Conservation (phyloP, 441 rosid species). For the Metrosideros polymorpha region DNA sequence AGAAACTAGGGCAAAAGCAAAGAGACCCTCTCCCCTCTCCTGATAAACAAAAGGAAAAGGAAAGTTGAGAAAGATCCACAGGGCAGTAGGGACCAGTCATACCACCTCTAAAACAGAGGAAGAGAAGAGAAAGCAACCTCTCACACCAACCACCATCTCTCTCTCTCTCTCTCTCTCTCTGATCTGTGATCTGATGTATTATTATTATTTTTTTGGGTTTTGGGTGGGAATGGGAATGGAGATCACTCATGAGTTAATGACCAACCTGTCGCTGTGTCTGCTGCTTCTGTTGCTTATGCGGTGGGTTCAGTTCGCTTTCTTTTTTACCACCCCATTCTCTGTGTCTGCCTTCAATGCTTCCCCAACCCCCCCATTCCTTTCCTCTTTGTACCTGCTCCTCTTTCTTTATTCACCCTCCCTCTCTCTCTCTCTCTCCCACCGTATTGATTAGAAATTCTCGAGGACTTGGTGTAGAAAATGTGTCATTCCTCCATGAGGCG, state of each 20-base stretch:
- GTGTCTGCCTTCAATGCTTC: neutral
- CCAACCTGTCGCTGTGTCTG: neutral
- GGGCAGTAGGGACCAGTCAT: neutral
- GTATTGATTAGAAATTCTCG: neutral
- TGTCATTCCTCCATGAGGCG: neutral
- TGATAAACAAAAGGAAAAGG: constrained; percentile 3
- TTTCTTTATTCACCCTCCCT: neutral
- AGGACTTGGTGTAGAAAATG: neutral
- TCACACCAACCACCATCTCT: neutral
- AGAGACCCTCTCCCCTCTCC: neutral
- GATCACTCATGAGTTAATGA: neutral
- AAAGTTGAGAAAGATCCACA: constrained; percentile 6
- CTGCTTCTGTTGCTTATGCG: neutral
- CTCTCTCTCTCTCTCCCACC: neutral
- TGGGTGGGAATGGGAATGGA: neutral
- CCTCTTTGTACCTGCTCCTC: neutral
- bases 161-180: neutral
- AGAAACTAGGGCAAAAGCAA: constrained; percentile 5
- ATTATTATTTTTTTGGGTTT: no score
- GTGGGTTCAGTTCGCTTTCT: neutral
- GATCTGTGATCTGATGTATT: neutral
- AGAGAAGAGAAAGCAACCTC: constrained; percentile 15
- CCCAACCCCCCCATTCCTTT: neutral
- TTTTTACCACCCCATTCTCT: neutral
- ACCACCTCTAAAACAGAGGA: no score